Base-by-base conservation (phyloP, 768 basidiomycete genomes). In the Boletus eberwhitei region DNA sequence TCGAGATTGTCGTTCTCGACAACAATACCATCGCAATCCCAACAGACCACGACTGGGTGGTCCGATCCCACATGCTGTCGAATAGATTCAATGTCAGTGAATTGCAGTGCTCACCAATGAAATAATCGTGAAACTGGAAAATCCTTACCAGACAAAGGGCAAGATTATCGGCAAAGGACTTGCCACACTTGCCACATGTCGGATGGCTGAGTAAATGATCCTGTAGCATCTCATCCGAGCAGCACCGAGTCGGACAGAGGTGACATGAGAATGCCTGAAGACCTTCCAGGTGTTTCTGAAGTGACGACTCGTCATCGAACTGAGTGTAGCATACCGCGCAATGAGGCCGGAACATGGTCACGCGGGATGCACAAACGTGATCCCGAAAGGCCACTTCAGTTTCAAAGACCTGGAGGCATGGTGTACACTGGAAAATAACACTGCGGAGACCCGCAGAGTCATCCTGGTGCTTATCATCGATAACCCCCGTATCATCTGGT, bases 21-120 rank as follows among this genome's bases (percentile, higher is more conserved):
- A 5, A 69, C 60, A 2, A 57, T 41, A 5, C 67, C 68, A 35
- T 58, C 64, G 32, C 67, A 69, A 24, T 70, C 67, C 67, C 67
- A 69, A 53, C 67, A 70, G 36, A 67, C 65, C 16, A 70, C 59
- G 13, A 53, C 56, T 1, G 61, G 61, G 37, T 68, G 67, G 26
- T 59, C 61, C 1, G 50, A 52, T 9, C 60, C 63, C 29, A 64
- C 46, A 4, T 69, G 67, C 67, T 69, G 34, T 42, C n/a, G 11
- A 44, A 47, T 0, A 52, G n/a, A 26, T 41, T 37, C 24, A 1
- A 47, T 17, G 39, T 55, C 7, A 55, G 45, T 22, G 5, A 38
- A 36, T 19, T 37, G n/a, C 38, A 31, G 16, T n/a, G 2, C 8
- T 16, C 19, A 13, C 36, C 8, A 16, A 48, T 16, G 11, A 47